Evolutionary conservation across 495 filamentous ascomycete species (phyloP).

Genomic region (Penicillium macrosclerotiorum): DNA sequence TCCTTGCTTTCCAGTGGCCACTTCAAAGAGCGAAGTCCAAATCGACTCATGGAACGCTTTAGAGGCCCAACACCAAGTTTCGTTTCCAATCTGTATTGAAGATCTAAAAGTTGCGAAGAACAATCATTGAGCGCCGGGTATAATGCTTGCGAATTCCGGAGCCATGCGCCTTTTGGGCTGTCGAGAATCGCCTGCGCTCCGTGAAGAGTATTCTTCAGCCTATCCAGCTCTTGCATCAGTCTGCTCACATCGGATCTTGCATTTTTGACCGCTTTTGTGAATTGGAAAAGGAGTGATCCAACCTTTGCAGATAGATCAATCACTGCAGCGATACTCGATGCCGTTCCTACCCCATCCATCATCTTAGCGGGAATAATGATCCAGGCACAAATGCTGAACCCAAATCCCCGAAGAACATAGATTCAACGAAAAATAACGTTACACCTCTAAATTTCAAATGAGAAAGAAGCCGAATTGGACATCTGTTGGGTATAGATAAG

Average conservation of each 20-base stretch:
- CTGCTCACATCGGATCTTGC: not conserved
- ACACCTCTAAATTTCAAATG: too few relatives aligned
- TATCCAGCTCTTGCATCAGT: not conserved
- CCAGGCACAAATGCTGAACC: too few relatives aligned
- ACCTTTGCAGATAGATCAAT: not conserved
- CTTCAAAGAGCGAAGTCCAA: not conserved
- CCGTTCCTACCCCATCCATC: not conserved
- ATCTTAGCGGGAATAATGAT: too few relatives aligned
- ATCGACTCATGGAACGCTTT: not conserved
- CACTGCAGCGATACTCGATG: not conserved
- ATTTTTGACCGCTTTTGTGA: not conserved
- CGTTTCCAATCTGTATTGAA: not conserved
- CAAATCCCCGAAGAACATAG: too few relatives aligned
- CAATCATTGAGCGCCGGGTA: not conserved
- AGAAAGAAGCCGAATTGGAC: too few relatives aligned
- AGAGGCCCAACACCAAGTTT: not conserved
- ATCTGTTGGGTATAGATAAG: too few relatives aligned
- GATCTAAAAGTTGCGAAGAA: not conserved
- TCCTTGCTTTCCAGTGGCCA: not conserved
- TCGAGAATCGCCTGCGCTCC: not conserved
- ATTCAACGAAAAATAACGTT: too few relatives aligned
- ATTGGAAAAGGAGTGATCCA: not conserved
- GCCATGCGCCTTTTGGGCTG: not conserved
- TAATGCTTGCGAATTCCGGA: not conserved
- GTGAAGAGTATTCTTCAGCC: not conserved